Conservation (phyloP, 1,284 basidiomycete genomes). For the Boletellus dicymbophilus region DNA sequence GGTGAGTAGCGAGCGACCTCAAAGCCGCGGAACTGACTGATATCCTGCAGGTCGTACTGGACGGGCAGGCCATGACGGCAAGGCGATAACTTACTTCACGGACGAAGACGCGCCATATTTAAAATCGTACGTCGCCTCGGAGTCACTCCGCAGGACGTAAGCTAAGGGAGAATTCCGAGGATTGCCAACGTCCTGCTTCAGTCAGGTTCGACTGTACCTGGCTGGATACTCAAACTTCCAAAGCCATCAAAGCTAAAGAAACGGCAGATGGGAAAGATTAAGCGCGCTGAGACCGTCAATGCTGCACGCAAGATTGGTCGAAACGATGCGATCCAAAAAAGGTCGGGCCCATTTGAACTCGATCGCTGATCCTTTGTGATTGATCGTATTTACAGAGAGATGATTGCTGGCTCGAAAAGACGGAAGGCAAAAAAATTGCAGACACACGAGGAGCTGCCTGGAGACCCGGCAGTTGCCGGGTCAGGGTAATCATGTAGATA, state of each 20-base stretch:
- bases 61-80: slow-evolving; percentile 88
- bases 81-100: slow-evolving; percentile 95
- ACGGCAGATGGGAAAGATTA: slow-evolving; percentile 81
- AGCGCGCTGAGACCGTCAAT: slow-evolving; percentile 77
- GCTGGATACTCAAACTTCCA: slow-evolving; percentile 87
- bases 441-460: too few relatives aligned
- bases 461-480: too few relatives aligned
- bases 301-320: slow-evolving; percentile 73
- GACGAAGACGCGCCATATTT: slow-evolving; percentile 91
- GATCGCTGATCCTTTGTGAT: not conserved
- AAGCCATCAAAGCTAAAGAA: slow-evolving; percentile 91
- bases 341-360: slow-evolving; percentile 40
- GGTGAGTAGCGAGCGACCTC: slow-evolving; percentile 45
- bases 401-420: slow-evolving; percentile 72
- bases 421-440: slow-evolving; percentile 54
- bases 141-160: slow-evolving; percentile 7
- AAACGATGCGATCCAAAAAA: slow-evolving; percentile 72
- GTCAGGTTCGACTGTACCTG: slow-evolving; percentile 86
- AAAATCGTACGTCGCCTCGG: slow-evolving; percentile 67
- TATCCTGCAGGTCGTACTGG: slow-evolving; percentile 80
- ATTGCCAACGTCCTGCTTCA: slow-evolving; percentile 95
- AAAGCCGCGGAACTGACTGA: not conserved
- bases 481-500: too few relatives aligned
- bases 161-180: slow-evolving; percentile 40
- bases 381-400: slow-evolving; percentile 50